Base-by-base conservation (phyloP, 306 rosid genomes). In the Glycine latifolia region DNA sequence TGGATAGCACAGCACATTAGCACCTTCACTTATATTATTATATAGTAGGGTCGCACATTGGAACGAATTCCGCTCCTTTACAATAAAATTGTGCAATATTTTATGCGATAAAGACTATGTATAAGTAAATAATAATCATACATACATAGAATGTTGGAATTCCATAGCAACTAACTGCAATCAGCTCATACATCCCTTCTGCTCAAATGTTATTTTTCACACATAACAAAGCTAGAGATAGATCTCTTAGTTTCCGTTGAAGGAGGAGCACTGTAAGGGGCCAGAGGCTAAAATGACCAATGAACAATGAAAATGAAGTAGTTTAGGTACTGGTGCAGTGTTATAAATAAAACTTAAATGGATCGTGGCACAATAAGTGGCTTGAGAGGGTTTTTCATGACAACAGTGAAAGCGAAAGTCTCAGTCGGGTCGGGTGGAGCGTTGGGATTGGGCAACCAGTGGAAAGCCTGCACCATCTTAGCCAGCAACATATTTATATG, bases 381-480 rank as follows among this genome's bases (percentile, higher is more conserved):
- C 81, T 86, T 91, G 77, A 95, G 98, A 82, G 99, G 97, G 59
- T 95, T 85, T 88, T 95, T 91, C 97, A 95, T 95, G 12, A 95
- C 94, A 15, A 95, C 89, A 1, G 99, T 95, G 33, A 95, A 95
- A 65, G 99, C 99, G 46, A 93, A 95, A 0, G 94, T 93, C 86
- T 89, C 99, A 1, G 96, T 76, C 54, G 96, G 97, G 84, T 93
- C 94, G 54, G 98, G 97, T 0, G 93, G 99, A 37, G 78, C 10
- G 80, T 72, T 88, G 1, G 99, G 95, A 17, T 80, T 82, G n/a
- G 97, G 98, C 16, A 93, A 9, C 99, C 99, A 95, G 84, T 88
- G 60, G 71, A 90, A 95, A 58, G 97, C 90, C 6, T 82, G 97
- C 13, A 95, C 94, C 99, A 95, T 95, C 62, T 74, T 90, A 0